These are phyloP conservation scores for Tuber aestivum DNA, from an alignment of 495 filamentous ascomycete species.

Conservation along the genomic window DNA sequence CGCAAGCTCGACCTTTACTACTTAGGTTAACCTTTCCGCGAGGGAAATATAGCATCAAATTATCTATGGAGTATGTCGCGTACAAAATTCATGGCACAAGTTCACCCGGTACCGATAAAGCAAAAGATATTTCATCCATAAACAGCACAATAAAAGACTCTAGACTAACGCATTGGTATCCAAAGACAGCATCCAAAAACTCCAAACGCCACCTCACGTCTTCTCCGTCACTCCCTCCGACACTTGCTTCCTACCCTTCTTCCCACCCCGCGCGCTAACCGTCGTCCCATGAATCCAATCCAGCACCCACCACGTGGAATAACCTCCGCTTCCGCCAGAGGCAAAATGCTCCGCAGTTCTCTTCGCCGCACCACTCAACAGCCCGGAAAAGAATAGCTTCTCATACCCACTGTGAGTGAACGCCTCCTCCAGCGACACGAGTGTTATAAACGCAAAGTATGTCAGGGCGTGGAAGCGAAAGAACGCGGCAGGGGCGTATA, in stretches of 20 bases:
- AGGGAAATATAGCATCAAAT: too few relatives aligned
- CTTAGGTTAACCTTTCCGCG: too few relatives aligned
- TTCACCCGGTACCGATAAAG: too few relatives aligned
- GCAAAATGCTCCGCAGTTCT: conserved; percentile 64
- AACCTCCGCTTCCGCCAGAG: conserved; percentile 61
- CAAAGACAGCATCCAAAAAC: too few relatives aligned
- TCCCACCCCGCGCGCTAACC: conserved; percentile 50
- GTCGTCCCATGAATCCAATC: conserved; percentile 73
- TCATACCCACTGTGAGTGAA: conserved; percentile 73
- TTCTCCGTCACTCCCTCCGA: conserved; percentile 3
- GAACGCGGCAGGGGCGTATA: conserved; percentile 60
- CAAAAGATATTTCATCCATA: too few relatives aligned
- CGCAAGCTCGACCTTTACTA: too few relatives aligned
- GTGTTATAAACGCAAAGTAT: conserved; percentile 61
- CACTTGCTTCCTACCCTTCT: conserved; percentile 51
- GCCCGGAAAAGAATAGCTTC: conserved; percentile 60
- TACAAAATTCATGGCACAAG: too few relatives aligned
- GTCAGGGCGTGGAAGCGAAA: conserved; percentile 73
- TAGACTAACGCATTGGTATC: too few relatives aligned
- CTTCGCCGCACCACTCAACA: conserved; percentile 68
- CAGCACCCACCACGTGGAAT: conserved; percentile 66
- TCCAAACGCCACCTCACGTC: too few relatives aligned
- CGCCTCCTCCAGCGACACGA: conserved; percentile 70
- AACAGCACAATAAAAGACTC: too few relatives aligned
- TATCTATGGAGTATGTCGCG: too few relatives aligned